Evolutionary conservation across 805 yeast genomes (phyloP).

Genomic region (Zygotorulaspora danielsina): DNA sequence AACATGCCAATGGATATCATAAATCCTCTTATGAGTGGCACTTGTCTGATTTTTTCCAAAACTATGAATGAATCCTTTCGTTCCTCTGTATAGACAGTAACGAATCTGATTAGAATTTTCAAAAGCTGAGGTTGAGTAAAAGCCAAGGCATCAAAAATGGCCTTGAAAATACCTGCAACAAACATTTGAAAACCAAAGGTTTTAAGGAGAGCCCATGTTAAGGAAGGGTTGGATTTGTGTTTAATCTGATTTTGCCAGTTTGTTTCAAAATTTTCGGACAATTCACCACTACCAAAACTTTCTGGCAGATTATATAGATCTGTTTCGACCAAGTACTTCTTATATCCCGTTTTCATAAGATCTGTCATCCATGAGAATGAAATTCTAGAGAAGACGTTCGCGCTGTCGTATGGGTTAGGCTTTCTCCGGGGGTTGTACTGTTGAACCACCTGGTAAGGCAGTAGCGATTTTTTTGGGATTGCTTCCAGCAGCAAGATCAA

Average conservation of each 20-base stretch:
- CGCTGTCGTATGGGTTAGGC: constrained; percentile 39
- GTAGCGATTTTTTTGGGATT: constrained; percentile 38
- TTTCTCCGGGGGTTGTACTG: constrained; percentile 31
- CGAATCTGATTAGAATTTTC: constrained; percentile 57
- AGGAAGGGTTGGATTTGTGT: constrained; percentile 43
- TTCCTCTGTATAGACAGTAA: constrained; percentile 43
- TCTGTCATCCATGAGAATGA: constrained; percentile 91
- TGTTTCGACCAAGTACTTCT: constrained; percentile 45
- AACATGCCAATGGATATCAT: constrained; percentile 77
- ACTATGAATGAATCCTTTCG: constrained; percentile 14
- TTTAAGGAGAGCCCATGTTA: constrained; percentile 55
- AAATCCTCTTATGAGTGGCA: constrained; percentile 69
- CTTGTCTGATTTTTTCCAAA: constrained; percentile 34
- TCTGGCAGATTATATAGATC: constrained; percentile 81
- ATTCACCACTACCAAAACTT: constrained; percentile 51
- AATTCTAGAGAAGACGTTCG: constrained; percentile 66
- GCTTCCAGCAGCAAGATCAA: constrained; percentile 37
- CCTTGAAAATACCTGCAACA: constrained; percentile 69
- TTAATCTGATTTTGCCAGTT: constrained; percentile 60
- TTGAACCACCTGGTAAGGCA: constrained; percentile 42
- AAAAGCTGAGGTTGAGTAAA: constrained; percentile 86
- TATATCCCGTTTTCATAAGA: constrained; percentile 73
- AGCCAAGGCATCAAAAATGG: constrained; percentile 70
- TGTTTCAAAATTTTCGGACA: constrained; percentile 47
- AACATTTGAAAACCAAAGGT: constrained; percentile 74